A percentile compares a stretch with the other conserved stretches of the same genome.
Conservation (phyloP, 1,284 basidiomycete species). For the Ganoderma resinaceum region DNA sequence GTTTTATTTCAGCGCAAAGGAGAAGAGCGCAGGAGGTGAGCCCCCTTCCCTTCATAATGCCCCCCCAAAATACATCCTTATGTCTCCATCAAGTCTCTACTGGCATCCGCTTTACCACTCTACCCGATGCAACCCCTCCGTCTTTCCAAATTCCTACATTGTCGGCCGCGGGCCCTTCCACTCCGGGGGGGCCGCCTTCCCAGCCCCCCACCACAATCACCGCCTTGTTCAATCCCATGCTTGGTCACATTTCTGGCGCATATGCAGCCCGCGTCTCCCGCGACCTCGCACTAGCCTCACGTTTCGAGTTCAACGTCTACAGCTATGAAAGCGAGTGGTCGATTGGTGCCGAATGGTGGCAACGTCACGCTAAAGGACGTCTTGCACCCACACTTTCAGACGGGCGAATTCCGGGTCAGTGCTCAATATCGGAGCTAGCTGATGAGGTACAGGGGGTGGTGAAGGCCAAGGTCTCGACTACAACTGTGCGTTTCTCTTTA, state of each 20-base stretch:
- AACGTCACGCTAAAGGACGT: conserved; percentile 56
- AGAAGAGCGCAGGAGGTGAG: conserved; percentile 91
- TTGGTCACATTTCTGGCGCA: conserved; percentile 91
- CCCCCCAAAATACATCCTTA: conserved; percentile 12
- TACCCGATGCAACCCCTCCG: conserved; percentile 78
- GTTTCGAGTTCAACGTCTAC: conserved; percentile 97
- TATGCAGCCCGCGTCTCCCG: conserved; percentile 90
- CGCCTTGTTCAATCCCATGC: conserved; percentile 95
- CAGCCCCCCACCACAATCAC: conserved; percentile 95
- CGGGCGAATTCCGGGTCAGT: conserved; percentile 14
- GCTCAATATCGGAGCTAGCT: conserved; percentile 29
- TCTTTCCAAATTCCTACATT: conserved; percentile 59
- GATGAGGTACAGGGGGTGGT: conserved; percentile 81
- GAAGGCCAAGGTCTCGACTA: conserved; percentile 89
- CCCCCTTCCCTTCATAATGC: conserved; percentile 23
- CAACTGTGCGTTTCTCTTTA: conserved; percentile 64
- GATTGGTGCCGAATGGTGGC: conserved; percentile 95
- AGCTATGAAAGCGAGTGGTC: conserved; percentile 97
- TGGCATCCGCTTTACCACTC: conserved; percentile 90
- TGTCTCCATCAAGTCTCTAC: conserved; percentile 75
- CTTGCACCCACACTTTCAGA: conserved; percentile 17
- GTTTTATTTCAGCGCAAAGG: conserved; percentile 92
- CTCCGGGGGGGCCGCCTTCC: conserved; percentile 47
- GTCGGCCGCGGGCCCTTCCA: conserved; percentile 43
- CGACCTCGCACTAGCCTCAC: conserved; percentile 88